phyloP scores from a whole-genome alignment of 805 yeast genomes.

The Pichia scutulata region DNA sequence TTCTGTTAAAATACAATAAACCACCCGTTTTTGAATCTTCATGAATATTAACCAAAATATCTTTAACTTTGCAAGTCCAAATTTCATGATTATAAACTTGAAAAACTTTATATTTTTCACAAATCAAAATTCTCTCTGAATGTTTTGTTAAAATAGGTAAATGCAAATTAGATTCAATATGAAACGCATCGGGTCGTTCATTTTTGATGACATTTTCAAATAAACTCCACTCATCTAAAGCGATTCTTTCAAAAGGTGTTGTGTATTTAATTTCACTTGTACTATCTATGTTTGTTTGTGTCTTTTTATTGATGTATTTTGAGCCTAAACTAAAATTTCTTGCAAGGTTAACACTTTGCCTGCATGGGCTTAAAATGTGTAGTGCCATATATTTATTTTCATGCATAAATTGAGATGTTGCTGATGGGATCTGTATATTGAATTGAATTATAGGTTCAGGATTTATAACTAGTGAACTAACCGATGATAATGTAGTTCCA shows the following conservation, averaged over 20 bases:
- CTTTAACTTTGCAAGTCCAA: conserved; percentile 75
- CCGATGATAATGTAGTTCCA: conserved; percentile 85
- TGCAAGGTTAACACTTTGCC: conserved; percentile 49
- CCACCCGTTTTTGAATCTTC: conserved; percentile 47
- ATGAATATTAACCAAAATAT: conserved; percentile 33
- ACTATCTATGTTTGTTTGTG: conserved; percentile 6
- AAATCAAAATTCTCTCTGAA: conserved; percentile 55
- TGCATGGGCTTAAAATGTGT: conserved; percentile 63
- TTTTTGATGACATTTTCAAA: conserved; percentile 18
- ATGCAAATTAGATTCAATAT: conserved; percentile 18
- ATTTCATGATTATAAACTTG: conserved; percentile 80
- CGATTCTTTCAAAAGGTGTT: conserved; percentile 47
- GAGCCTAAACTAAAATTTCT: conserved; percentile 53
- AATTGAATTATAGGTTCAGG: conserved; percentile 79
- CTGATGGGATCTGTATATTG: conserved; percentile 80
- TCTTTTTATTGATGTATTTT: conserved; percentile 37
- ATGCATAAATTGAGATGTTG: conserved; percentile 64
- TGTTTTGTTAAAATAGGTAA: conserved; percentile 49
- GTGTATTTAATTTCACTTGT: conserved; percentile 24
- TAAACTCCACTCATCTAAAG: conserved; percentile 30
- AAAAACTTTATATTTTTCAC: conserved; percentile 46
- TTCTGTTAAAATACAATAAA: conserved; percentile 53
- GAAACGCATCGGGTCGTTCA: conserved; percentile 11
- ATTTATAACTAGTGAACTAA: conserved; percentile 68
- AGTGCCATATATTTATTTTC: conserved; percentile 55